These are phyloP conservation scores for Clavariopsis aquatica DNA, from an alignment of 495 filamentous ascomycete genomes.

Conservation along the genomic window DNA sequence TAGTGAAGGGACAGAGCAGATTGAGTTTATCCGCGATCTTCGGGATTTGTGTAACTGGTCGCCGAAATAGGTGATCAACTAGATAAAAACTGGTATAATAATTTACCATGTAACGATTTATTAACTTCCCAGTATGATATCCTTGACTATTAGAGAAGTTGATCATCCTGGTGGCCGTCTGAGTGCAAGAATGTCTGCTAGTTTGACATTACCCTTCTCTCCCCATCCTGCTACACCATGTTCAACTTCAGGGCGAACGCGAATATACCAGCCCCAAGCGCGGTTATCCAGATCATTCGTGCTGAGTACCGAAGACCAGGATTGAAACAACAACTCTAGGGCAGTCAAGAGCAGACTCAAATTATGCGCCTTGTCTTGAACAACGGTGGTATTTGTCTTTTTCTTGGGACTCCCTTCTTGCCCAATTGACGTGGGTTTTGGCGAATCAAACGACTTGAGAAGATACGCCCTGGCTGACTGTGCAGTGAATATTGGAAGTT, in stretches of 20 bases:
- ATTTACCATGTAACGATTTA: background rate
- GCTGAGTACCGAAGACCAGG: slow-evolving; percentile 63
- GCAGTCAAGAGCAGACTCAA: slow-evolving; percentile 65
- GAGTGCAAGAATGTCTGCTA: slow-evolving; percentile 66
- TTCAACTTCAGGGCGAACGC: slow-evolving; percentile 71
- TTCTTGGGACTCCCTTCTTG: slow-evolving; percentile 28
- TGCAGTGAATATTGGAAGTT: slow-evolving; percentile 67
- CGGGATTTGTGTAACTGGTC: slow-evolving; percentile 14
- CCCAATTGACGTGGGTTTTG: slow-evolving; percentile 23
- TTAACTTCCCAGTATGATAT: background rate
- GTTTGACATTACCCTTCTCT: slow-evolving; percentile 67
- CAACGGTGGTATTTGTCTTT: slow-evolving; percentile 44
- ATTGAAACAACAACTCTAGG: slow-evolving; percentile 67
- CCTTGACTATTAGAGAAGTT: background rate
- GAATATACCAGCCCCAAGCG: slow-evolving; percentile 79
- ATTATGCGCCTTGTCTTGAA: slow-evolving; percentile 62
- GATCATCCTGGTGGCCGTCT: slow-evolving; percentile 37
- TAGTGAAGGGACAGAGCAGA: background rate
- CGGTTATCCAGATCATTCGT: slow-evolving; percentile 67
- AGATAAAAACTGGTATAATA: background rate
- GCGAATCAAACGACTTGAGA: slow-evolving; percentile 58
- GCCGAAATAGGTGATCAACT: background rate
- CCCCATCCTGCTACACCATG: slow-evolving; percentile 76
- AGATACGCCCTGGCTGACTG: slow-evolving; percentile 63
- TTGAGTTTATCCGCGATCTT: slow-evolving; percentile 20